Evolutionary conservation across 2,329 filamentous ascomycete genomes (phyloP).

Genomic region (Teratosphaeria nubilosa): DNA sequence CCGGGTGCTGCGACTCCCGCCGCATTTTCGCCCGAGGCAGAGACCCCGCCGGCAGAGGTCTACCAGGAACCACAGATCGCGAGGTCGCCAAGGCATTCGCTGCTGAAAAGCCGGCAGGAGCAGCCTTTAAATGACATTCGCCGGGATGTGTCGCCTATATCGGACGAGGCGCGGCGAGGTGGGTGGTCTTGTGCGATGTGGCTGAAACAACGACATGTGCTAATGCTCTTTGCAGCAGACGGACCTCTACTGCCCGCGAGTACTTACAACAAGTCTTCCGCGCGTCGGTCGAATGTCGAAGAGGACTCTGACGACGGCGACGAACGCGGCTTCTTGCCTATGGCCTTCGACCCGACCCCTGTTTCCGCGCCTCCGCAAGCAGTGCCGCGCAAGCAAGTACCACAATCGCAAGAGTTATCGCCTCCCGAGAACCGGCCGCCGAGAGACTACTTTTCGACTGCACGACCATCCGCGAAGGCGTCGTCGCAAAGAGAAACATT

Average conservation of each 20-base stretch:
- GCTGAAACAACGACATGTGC: slow-evolving; percentile 10
- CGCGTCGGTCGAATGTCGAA: slow-evolving; percentile 58
- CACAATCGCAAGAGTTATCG: slow-evolving; percentile 15
- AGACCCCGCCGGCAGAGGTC: slow-evolving; percentile 48
- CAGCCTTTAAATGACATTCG: slow-evolving; percentile 15
- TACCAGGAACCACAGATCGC: slow-evolving; percentile 62
- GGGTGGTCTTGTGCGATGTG: slow-evolving; percentile 15
- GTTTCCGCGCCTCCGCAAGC: slow-evolving; percentile 14
- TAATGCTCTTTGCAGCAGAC: slow-evolving; percentile 28
- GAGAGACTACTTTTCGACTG: slow-evolving; percentile 37
- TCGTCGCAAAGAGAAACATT: slow-evolving; percentile 30
- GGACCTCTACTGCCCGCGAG: slow-evolving; percentile 62
- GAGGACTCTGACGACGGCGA: slow-evolving; percentile 44
- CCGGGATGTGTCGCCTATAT: slow-evolving; percentile 27
- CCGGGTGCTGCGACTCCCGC: slow-evolving; percentile 58
- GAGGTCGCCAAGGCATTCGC: slow-evolving; percentile 29
- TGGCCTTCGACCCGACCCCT: slow-evolving; percentile 42
- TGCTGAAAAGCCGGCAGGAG: slow-evolving; percentile 17
- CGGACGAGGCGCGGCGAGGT: slow-evolving; percentile 25
- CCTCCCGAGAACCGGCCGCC: slow-evolving; percentile 22
- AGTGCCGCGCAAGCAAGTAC: slow-evolving; percentile 15
- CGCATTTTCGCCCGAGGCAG: slow-evolving; percentile 47
- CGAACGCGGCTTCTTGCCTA: slow-evolving; percentile 44
- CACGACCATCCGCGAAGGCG: slow-evolving; percentile 20
- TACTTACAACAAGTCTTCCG: slow-evolving; percentile 62